phyloP scores from a whole-genome alignment of 352 stramenopile genomes.

The Phytophthora constricta region DNA sequence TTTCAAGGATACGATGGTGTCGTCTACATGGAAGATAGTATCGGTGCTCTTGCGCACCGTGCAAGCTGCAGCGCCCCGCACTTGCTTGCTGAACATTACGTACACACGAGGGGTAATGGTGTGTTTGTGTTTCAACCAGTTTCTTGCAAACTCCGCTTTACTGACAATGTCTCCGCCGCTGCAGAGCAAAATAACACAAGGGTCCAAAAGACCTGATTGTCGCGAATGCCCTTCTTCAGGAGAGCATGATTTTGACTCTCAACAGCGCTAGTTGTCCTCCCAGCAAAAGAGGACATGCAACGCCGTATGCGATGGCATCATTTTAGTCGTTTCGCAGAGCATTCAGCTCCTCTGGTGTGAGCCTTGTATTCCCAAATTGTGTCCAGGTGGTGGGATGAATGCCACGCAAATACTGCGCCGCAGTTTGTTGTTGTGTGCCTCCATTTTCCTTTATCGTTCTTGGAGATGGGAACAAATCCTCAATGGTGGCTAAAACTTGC shows the following conservation, averaged over 20 bases:
- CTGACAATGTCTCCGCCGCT: background rate
- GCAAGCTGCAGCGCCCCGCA: conserved; percentile 4
- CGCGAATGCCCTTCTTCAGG: background rate
- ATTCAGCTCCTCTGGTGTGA: background rate
- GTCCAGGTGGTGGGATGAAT: conserved; percentile 21
- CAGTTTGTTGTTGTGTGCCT: background rate
- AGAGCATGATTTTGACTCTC: conserved; percentile 14
- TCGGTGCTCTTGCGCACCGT: conserved; percentile 8
- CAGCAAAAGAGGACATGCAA: background rate
- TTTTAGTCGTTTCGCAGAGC: background rate
- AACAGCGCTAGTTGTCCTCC: conserved; percentile 10
- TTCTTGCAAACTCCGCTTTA: background rate
- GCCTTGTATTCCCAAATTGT: conserved; percentile 4
- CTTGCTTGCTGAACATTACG: conserved; percentile 6
- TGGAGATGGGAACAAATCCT: background rate
- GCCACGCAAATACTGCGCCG: background rate
- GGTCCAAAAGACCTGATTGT: conserved; percentile 6
- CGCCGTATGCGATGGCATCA: background rate
- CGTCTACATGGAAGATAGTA: background rate
- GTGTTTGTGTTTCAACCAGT: background rate
- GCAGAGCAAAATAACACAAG: conserved; percentile 3
- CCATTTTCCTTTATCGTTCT: background rate
- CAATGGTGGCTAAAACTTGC: background rate
- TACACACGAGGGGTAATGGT: conserved; percentile 1
- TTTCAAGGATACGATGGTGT: background rate